A percentile compares a stretch with the other conserved stretches of the same genome.
These are phyloP conservation scores for Pythium dissotocum DNA, from an alignment of 352 stramenopile species.

Conservation along the genomic window DNA sequence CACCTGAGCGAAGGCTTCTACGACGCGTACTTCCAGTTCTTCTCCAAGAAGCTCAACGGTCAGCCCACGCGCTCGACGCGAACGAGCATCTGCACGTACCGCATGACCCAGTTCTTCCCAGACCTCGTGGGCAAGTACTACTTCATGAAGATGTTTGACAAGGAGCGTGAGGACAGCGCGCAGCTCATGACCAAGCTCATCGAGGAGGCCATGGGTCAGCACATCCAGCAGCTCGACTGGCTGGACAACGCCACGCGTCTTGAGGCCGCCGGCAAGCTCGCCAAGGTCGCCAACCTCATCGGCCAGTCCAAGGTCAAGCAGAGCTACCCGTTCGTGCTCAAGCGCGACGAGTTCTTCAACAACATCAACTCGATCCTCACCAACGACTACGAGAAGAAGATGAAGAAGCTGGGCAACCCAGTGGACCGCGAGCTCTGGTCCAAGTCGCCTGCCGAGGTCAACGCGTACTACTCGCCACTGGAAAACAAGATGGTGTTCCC, in stretches of 20 bases:
- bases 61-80: conserved; percentile 57
- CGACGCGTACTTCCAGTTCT: conserved; percentile 89
- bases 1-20: conserved; percentile 69
- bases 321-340: conserved; percentile 29
- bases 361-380: conserved; percentile 54
- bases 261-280: conserved; percentile 84
- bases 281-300: conserved; percentile 36
- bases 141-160: conserved; percentile 76
- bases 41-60: conserved; percentile 67
- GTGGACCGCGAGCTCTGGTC: conserved; percentile 68
- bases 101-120: conserved; percentile 37
- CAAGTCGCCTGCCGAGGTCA: conserved; percentile 91
- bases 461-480: conserved; percentile 81
- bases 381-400: conserved; percentile 34
- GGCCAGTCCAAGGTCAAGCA: conserved; percentile 46
- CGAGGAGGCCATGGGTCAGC: conserved; percentile 71
- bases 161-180: conserved; percentile 65
- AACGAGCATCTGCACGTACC: conserved; percentile 61
- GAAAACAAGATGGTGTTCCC: conserved; percentile 94
- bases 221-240: conserved; percentile 88
- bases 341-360: conserved; percentile 43
- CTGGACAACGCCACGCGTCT: conserved; percentile 81
- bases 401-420: conserved; percentile 34
- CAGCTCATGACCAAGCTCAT: conserved; percentile 84
- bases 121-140: conserved; percentile 77